Evolutionary conservation across 352 stramenopile genomes (phyloP).

Genomic region (Globisporangium takayamanum): DNA sequence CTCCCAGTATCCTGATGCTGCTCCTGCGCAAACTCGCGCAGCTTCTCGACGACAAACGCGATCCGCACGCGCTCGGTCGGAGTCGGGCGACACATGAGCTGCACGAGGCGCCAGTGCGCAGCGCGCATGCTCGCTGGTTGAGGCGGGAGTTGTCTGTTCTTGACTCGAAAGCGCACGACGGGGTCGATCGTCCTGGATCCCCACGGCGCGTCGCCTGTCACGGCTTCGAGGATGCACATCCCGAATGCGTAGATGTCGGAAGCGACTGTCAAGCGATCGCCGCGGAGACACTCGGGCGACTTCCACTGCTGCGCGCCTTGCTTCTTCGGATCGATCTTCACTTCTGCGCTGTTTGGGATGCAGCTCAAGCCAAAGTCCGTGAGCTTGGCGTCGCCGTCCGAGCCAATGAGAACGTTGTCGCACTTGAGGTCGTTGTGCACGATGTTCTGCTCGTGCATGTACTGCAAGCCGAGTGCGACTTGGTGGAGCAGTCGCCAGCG

Average conservation of each 20-base stretch:
- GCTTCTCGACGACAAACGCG: conserved; percentile 1
- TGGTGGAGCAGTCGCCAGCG: conserved; percentile 3
- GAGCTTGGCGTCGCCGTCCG: conserved; percentile 15
- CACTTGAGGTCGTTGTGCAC: conserved; percentile 9
- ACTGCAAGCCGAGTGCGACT: conserved; percentile 29
- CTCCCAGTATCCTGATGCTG: background rate
- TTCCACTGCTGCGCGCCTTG: conserved; percentile 14
- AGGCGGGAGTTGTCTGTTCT: background rate
- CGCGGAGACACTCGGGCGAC: conserved; percentile 8
- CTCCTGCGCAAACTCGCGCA: conserved; percentile 1
- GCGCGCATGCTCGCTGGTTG: background rate
- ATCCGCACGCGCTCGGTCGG: conserved; percentile 3
- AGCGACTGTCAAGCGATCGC: conserved; percentile 1
- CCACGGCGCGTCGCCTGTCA: conserved; percentile 14
- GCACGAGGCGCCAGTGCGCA: conserved; percentile 12
- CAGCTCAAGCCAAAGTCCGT: conserved; percentile 19
- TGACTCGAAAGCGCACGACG: conserved; percentile 2
- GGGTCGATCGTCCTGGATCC: background rate
- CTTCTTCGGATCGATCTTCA: background rate
- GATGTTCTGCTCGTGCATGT: conserved; percentile 11
- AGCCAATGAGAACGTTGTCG: conserved; percentile 31
- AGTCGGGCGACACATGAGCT: conserved; percentile 9
- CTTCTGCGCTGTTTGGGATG: conserved; percentile 1
- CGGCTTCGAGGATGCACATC: conserved; percentile 17
- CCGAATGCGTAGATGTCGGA: conserved; percentile 22